These are phyloP conservation scores for Aspergillus texensis DNA, from an alignment of 2,329 filamentous ascomycete genomes.

Conservation along the genomic window DNA sequence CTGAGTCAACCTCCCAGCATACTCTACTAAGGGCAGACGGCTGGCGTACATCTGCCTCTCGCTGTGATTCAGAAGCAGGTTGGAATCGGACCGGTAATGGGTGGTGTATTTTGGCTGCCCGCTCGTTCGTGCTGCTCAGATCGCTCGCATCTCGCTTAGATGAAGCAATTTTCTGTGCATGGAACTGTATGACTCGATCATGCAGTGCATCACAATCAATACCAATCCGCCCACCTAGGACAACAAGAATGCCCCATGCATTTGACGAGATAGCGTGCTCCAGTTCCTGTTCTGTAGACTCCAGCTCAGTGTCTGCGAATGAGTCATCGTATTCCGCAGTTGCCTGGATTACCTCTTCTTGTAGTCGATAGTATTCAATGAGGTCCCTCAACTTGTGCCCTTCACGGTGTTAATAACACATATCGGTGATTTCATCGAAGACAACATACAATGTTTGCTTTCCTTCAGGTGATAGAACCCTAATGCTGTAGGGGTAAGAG, in stretches of 20 bases:
- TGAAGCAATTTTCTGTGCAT: not conserved
- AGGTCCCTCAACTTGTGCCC: not conserved
- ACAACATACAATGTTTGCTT: not conserved
- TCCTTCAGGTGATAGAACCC: not conserved
- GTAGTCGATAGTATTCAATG: not conserved
- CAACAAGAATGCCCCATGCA: not conserved
- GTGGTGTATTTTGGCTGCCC: not conserved
- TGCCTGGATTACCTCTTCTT: not conserved
- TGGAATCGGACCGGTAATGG: not conserved
- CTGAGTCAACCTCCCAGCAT: not conserved
- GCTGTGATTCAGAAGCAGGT: not conserved
- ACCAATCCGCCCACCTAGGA: not conserved
- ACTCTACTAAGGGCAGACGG: not conserved
- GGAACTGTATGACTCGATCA: not conserved
- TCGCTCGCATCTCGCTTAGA: not conserved
- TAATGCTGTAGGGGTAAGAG: not conserved
- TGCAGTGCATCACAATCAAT: not conserved
- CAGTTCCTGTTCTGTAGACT: not conserved
- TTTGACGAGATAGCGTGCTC: not conserved
- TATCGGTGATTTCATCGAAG: too few relatives aligned
- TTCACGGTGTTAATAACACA: not conserved
- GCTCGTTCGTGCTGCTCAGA: not conserved
- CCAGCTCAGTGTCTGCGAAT: not conserved
- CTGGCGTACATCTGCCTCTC: not conserved
- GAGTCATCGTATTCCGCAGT: not conserved